These are phyloP conservation scores for Claviceps purpurea DNA, from an alignment of 2,329 filamentous ascomycete genomes.

Conservation along the genomic window DNA sequence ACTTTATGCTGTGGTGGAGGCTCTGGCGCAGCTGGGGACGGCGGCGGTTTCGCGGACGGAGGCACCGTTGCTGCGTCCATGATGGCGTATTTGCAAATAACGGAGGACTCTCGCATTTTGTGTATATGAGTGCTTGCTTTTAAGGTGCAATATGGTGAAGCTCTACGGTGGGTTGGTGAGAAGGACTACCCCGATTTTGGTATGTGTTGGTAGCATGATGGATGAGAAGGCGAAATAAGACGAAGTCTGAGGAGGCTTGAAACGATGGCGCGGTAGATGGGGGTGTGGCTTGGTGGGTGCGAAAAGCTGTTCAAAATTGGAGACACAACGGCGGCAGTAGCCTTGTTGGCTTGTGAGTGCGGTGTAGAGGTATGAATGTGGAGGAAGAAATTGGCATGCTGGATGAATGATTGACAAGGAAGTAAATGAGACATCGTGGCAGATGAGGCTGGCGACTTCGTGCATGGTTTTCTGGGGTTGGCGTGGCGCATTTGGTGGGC, in stretches of 20 bases:
- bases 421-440: neutral
- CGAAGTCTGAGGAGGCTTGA: neutral
- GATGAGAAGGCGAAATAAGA: neutral
- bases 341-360: neutral
- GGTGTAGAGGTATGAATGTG: neutral
- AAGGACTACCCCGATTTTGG: neutral
- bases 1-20: neutral
- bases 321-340: neutral
- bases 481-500: too few species aligned
- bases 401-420: neutral
- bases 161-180: neutral
- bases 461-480: too few species aligned
- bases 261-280: neutral
- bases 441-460: neutral
- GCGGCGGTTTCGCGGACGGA: neutral
- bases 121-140: neutral
- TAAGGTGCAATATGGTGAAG: neutral
- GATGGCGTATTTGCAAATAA: neutral
- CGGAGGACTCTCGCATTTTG: neutral
- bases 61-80: neutral
- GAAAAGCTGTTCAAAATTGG: neutral
- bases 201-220: neutral
- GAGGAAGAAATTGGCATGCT: neutral
- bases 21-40: neutral
- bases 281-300: neutral